A percentile compares a stretch with the other conserved stretches of the same genome.
These are phyloP conservation scores for Tolypocladium pustulatum DNA, from an alignment of 2,329 filamentous ascomycete species.

Conservation along the genomic window DNA sequence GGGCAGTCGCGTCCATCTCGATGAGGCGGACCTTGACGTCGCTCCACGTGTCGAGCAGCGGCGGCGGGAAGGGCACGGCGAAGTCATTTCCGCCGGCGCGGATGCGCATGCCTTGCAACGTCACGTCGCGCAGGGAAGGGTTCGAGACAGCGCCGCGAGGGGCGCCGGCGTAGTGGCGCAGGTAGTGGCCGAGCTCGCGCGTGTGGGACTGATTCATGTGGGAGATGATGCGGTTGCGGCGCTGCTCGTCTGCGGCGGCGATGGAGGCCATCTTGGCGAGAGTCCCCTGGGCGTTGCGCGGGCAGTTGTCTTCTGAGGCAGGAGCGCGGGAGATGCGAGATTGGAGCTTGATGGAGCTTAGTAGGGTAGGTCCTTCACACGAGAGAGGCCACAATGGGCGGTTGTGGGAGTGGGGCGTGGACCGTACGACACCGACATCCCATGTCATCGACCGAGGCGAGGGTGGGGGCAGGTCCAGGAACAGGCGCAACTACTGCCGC, in stretches of 20 bases:
- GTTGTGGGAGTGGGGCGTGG: not conserved
- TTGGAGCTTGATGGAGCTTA: not conserved
- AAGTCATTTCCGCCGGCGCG: slow-evolving; percentile 33
- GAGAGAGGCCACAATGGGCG: not conserved
- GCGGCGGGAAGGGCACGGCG: slow-evolving; percentile 56
- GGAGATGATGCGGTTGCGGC: slow-evolving; percentile 38
- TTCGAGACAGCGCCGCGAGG: slow-evolving; percentile 36
- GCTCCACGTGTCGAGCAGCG: slow-evolving; percentile 55
- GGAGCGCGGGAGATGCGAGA: not conserved
- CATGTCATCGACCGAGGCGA: not conserved
- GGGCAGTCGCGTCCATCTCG: slow-evolving; percentile 52
- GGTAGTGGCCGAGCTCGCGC: slow-evolving; percentile 63
- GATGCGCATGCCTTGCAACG: slow-evolving; percentile 53
- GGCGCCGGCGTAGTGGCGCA: slow-evolving; percentile 59
- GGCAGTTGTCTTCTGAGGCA: not conserved
- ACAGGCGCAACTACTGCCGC: not conserved
- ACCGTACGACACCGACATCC: not conserved
- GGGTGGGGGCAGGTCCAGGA: not conserved
- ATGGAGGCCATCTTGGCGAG: slow-evolving; percentile 8
- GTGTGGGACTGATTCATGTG: slow-evolving; percentile 86
- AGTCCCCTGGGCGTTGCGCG: not conserved
- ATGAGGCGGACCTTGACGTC: slow-evolving; percentile 64
- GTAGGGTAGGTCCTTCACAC: not conserved
- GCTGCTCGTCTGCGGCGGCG: slow-evolving; percentile 14
- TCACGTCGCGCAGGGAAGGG: slow-evolving; percentile 53